Base-by-base conservation (phyloP, 208 protist species). In the Trypanosoma brucei region DNA sequence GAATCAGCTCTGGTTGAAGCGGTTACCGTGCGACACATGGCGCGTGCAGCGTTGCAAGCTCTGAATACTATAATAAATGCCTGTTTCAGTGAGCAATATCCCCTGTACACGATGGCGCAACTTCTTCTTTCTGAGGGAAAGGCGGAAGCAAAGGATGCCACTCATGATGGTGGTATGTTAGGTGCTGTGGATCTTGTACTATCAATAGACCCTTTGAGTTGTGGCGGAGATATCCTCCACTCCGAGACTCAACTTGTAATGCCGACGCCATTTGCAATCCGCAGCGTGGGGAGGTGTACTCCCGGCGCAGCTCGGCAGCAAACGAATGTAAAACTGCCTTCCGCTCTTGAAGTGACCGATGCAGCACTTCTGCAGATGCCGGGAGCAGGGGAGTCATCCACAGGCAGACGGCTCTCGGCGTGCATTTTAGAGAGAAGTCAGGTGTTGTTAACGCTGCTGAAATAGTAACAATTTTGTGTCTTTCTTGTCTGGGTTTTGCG, bases 1-100 rank as follows among this genome's bases (percentile, higher is more conserved):
- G 54, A 45, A 39, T 73, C 77, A 22, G 62, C 59, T 39, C 44
- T 81, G 31, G 36, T 74, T 55, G 70, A 58, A 4, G 14, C 35
- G 8, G 33, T 45, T 5, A 46, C 67, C 33, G 57, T 31, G 33
- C 52, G 35, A 37, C 22, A 66, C 36, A 34, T 66, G 14, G 40
- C 30, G 5, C 22, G 68, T 1, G 66, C 56, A 31, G 79, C 75
- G 37, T 33, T 81, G 33, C 30, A 65, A 3, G 67, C 65, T 58
- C 14, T 84, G 36, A 35, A 11, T n/a, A 45, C 36, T 40, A 49
- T 65, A 4, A 45, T 79, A 36, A 52, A 81, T 57, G 42, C 30
- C 2, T 84, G 75, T 48, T 61, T 62, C 52, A 14, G 40, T 14
- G 61, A 57, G 39, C 56, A 44, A 0, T 59, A 63, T 34, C 63